A percentile compares a stretch with the other conserved stretches of the same genome.
Conservation (phyloP, 129 eudicot genomes). For the Daucus carota region DH1_v3.0 NC_030381.2:7368501-7369000, state of each 20-base stretch:
- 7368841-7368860: neutral
- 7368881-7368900: neutral
- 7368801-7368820: neutral
- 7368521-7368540: conserved; percentile 20
- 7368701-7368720: conserved; percentile 14
- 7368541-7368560: conserved; percentile 15
- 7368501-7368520: conserved; percentile 17
- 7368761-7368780: conserved; percentile 13
- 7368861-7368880: conserved; percentile 1
- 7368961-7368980: neutral
- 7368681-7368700: conserved; percentile 13
- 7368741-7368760: conserved; percentile 14
- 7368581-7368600: conserved; percentile 16
- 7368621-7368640: conserved; percentile 19
- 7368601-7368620: conserved; percentile 14
- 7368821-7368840: conserved; percentile 2
- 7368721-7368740: conserved; percentile 11
- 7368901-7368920: neutral
- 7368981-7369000: neutral
- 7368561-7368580: conserved; percentile 18
- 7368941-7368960: neutral
- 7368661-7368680: conserved; percentile 24
- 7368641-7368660: conserved; percentile 15
- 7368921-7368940: neutral
- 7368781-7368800: neutral